Evolutionary conservation across 371 early-diverging fungal species (phyloP), one percentile per base, ranked within the genome.

Genomic region (Lichtheimia hyalospora): DNA sequence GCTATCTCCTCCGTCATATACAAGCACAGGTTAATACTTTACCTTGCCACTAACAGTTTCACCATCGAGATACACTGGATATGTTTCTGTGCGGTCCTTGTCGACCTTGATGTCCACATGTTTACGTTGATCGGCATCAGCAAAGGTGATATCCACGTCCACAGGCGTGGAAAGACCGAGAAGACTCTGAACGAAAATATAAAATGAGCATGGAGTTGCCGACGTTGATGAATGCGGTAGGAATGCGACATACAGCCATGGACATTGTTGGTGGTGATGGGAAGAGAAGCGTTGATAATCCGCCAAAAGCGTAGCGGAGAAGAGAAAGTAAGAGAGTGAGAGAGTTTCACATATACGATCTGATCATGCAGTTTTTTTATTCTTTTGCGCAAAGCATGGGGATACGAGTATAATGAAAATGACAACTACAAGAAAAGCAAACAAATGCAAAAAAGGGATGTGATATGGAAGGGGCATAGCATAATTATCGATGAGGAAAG

Each of bases 41-140:
- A 95, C 97, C 87, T 94, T 96, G 63, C 99, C 99, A 18, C 81
- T 62, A 21, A 98, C 94, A 5, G 91, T 80, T 69, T 98, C 99
- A 10, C 96, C 97, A 73, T 98, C 99, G 72, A 96, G 92, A 71
- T 93, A 98, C 8, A 98, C 83, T n/a, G 99, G 98, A 58, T 89
- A 90, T 57, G 82, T 88, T 60, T 92, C 91, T 52, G 87, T 84
- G 55, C 82, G 84, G 68, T 96, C 93, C 74, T 94, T 95, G 60
- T 94, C 91, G 18, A 90, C 89, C 61, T 94, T 92, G 63, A 89
- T 92, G 50, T 96, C 95, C n/a, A 95, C 87, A 63, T 84, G 77
- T 68, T 94, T 92, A 49, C 95, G 84, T 50, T 65, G 57, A 40
- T 72, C 89, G 71, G 96, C 95, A 58, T 86, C 92, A 48, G 84